A percentile compares a stretch with the other conserved stretches of the same genome.
Evolutionary conservation across 208 protist species (phyloP).

Genomic region (Acanthamoeba royreba): DNA sequence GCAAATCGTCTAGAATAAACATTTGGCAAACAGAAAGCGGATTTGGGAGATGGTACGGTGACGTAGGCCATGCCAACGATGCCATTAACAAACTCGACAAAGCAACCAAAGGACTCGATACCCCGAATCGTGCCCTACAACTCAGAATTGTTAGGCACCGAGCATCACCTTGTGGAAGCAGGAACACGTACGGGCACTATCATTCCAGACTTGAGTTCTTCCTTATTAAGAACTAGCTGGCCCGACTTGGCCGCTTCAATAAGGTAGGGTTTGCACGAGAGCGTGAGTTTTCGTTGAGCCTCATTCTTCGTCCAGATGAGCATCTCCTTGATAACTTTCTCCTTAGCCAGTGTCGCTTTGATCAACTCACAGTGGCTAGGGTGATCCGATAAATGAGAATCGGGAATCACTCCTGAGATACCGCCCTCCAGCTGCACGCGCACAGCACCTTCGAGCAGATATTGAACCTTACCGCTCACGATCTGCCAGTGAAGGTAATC

Average conservation of each 20-base stretch:
- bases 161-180: not conserved
- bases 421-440: not conserved
- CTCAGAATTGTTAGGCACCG: no score
- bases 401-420: not conserved
- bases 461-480: conserved; percentile 16
- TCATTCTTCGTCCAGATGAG: conserved; percentile 6
- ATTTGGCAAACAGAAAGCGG: no score
- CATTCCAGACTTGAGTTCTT: conserved; percentile 25
- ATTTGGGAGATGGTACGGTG: not conserved
- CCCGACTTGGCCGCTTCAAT: not conserved
- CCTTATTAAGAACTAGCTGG: not conserved
- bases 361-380: not conserved
- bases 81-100: conserved; percentile 30
- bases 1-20: no score
- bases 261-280: conserved; percentile 40
- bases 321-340: not conserved
- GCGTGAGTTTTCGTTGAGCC: not conserved
- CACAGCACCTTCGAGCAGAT: not conserved
- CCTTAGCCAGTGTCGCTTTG: not conserved
- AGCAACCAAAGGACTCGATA: conserved; percentile 12
- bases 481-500: not conserved
- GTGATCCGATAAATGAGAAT: conserved; percentile 21
- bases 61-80: conserved; percentile 34
- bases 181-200: not conserved
- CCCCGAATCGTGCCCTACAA: conserved; percentile 19